phyloP scores from a whole-genome alignment of 2,329 filamentous ascomycete species.

The Pleomassaria siparia region DNA sequence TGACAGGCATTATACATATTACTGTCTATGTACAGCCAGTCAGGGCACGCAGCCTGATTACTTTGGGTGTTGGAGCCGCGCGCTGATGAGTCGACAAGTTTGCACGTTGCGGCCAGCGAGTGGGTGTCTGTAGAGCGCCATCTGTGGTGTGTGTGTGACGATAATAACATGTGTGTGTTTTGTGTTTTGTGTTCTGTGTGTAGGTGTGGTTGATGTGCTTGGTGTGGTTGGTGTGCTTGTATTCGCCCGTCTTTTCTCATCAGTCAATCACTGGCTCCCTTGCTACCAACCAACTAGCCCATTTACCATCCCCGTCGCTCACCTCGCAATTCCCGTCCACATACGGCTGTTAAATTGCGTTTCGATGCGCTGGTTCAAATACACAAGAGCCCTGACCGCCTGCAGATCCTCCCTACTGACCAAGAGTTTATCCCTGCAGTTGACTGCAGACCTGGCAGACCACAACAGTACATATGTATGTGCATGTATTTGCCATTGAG shows the following conservation, averaged over 20 bases:
- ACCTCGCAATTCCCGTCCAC: slow-evolving; percentile 14
- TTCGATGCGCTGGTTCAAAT: slow-evolving; percentile 37
- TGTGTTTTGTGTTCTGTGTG: no score
- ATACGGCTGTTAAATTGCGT: slow-evolving; percentile 29
- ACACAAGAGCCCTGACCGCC: slow-evolving; percentile 30
- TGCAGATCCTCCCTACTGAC: slow-evolving; percentile 39
- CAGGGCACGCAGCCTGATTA: slow-evolving; percentile 15
- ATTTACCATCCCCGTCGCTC: slow-evolving; percentile 8
- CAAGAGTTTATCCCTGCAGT: slow-evolving; percentile 16
- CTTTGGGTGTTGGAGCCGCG: slow-evolving; percentile 21
- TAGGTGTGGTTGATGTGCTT: no score
- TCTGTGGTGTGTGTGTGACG: no score
- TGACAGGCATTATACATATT: no score
- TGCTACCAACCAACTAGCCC: neutral
- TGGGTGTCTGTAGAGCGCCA: slow-evolving; percentile 1
- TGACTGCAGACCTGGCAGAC: slow-evolving; percentile 32
- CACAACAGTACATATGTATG: no score
- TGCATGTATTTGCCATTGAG: no score
- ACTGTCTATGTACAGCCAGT: no score
- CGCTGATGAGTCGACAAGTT: slow-evolving; percentile 16
- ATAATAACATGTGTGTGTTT: neutral
- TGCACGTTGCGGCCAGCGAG: slow-evolving; percentile 7
- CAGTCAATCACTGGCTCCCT: neutral
- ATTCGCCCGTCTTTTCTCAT: no score
- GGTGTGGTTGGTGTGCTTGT: no score